These are phyloP conservation scores for Trichoderma lentiforme DNA, from an alignment of 2,329 filamentous ascomycete genomes.

Conservation along the genomic window DNA sequence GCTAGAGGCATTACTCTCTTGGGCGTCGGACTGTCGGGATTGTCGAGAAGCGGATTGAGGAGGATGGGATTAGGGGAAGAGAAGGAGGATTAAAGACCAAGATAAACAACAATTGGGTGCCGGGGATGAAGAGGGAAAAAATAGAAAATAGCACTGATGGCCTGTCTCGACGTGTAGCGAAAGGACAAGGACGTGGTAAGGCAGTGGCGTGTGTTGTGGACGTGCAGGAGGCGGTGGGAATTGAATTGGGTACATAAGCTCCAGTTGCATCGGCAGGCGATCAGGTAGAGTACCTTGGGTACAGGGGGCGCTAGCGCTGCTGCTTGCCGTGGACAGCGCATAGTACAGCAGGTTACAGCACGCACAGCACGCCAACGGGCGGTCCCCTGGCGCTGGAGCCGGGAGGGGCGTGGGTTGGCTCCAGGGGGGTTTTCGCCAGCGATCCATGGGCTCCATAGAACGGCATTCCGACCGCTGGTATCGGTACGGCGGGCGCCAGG, in stretches of 20 bases:
- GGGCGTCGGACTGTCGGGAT: not conserved
- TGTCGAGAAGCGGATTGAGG: slow-evolving; percentile 5
- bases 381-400: slow-evolving; percentile 4
- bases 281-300: slow-evolving; percentile 11
- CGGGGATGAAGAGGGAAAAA: slow-evolving; percentile 15
- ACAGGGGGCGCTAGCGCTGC: not conserved
- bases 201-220: slow-evolving; percentile 8
- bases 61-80: not conserved
- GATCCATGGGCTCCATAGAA: not conserved
- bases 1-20: slow-evolving; percentile 10
- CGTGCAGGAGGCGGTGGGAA: slow-evolving; percentile 17
- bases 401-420: not conserved
- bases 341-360: slow-evolving; percentile 16
- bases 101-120: not conserved
- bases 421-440: not conserved
- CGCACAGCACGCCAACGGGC: slow-evolving; percentile 10
- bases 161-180: slow-evolving; percentile 9
- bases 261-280: not conserved
- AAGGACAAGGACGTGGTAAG: slow-evolving; percentile 17
- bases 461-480: not conserved
- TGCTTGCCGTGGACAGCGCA: slow-evolving; percentile 13
- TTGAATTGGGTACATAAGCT: slow-evolving; percentile 9
- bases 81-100: not conserved
- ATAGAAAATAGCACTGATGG: slow-evolving; percentile 12
- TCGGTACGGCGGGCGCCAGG: not conserved